Conservation (phyloP, 73 alveolate genomes). For the Paramecium sexaurelia region DNA sequence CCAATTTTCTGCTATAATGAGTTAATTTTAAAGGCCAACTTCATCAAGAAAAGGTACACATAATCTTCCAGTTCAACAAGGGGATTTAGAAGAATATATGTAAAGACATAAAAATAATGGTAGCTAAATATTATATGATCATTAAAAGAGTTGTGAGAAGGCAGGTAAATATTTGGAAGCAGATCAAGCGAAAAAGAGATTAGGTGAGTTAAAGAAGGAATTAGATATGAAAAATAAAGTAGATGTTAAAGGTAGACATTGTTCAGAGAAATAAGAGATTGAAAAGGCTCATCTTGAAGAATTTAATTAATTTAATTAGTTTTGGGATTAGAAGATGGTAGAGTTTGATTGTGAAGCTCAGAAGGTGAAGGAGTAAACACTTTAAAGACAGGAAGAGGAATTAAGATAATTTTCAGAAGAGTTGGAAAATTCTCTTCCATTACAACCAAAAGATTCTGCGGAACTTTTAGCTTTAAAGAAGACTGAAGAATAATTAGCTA, state of each 20-base stretch:
- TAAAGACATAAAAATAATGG: background rate
- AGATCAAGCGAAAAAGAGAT: conserved; percentile 60
- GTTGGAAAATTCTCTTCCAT: conserved; percentile 54
- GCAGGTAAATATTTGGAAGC: conserved; percentile 68
- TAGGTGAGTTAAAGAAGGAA: conserved; percentile 56
- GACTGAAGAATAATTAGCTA: conserved; percentile 68
- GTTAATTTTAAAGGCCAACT: conserved; percentile 2
- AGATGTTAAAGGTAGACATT: conserved; percentile 62
- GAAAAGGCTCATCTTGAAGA: conserved; percentile 70
- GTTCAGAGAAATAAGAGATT: conserved; percentile 56
- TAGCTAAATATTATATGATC: conserved; percentile 61
- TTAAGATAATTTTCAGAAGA: conserved; percentile 58
- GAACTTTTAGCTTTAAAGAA: conserved; percentile 60
- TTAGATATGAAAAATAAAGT: conserved; percentile 59
- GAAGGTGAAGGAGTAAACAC: conserved; percentile 55
- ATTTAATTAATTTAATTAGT: conserved; percentile 63
- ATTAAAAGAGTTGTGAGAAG: conserved; percentile 64
- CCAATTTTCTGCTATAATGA: conserved; percentile 1
- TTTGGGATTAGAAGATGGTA: conserved; percentile 69
- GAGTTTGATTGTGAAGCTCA: conserved; percentile 64
- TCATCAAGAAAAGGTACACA: conserved; percentile 2
- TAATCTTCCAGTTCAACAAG: conserved; percentile 21
- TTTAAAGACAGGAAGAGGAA: conserved; percentile 61
- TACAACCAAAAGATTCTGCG: conserved; percentile 63
- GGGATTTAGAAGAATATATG: conserved; percentile 54